Evolutionary conservation across 2,329 filamentous ascomycete genomes (phyloP), one percentile per base, ranked within the genome.

Genomic region (Elsinoe necatrix): DNA sequence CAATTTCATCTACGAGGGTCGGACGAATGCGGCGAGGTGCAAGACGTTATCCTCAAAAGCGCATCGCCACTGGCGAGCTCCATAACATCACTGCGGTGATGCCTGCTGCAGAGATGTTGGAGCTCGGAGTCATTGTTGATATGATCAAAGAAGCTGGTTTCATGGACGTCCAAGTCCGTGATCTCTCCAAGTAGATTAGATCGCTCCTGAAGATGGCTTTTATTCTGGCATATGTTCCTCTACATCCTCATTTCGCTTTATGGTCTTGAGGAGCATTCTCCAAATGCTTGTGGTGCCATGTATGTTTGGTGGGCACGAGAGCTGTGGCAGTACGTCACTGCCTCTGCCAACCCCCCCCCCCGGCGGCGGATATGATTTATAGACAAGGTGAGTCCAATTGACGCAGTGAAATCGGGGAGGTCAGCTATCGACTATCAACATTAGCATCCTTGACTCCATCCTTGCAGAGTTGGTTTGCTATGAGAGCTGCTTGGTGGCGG

Each of bases 101-200:
- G 23, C 25, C 25, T 2, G 47, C 25, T 9, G 9, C 6, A 8
- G 31, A 27, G 23, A 20, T 20, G 31, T 51, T 14, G 12, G 16
- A 6, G 2, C 25, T n/a, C 18, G 50, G 50, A 21, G 35, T 27
- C 9, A 37, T 37, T 12, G 12, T 7, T 11, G 20, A 3, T 3
- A 21, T 20, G 34, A 27, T 54, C 12, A n/a, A 54, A 21, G 4
- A 54, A 29, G 50, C 35, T 3, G 50, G 50, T 11, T 54, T 54
- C n/a, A 34, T 41, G 11, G 50, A 54, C 35, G 18, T 54, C 11
- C 3, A 7, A 34, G 4, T 41, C 14, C 9, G 20, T 16, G 31
- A 54, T 34, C 11, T 39, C 7, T 6, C 50, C 14, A 31, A 54
- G 11, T 4, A 41, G 4, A 18, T 54, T n/a, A 31, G n/a, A 20